phyloP scores from a whole-genome alignment of 2,329 filamentous ascomycete species.

The Cyphellophora europaea region DNA sequence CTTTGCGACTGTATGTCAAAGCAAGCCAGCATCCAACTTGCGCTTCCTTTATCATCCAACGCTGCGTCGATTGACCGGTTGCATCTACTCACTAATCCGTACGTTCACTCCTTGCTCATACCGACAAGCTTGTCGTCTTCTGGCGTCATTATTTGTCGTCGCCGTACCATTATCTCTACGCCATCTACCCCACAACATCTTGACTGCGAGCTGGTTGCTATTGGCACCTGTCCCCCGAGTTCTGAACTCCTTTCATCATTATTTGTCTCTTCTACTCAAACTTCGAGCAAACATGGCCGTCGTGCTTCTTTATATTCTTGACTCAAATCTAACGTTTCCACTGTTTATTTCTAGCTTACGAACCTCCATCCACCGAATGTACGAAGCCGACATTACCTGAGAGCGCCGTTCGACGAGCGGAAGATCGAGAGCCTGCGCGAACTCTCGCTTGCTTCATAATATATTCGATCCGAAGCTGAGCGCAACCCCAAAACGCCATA shows the following conservation, averaged over 20 bases:
- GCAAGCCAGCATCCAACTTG: no score
- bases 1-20: no score
- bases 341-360: constrained; percentile 14
- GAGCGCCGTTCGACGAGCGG: not conserved
- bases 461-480: constrained; percentile 1
- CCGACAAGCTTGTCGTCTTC: not conserved
- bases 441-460: not conserved
- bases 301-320: constrained; percentile 2
- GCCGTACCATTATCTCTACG: not conserved
- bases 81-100: not conserved
- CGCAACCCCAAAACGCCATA: constrained; percentile 3
- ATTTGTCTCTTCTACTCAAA: no score
- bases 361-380: constrained; percentile 3
- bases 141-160: constrained; percentile 1
- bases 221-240: not conserved
- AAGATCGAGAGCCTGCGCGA: not conserved
- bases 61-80: not conserved
- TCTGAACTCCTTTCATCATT: not conserved
- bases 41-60: not conserved
- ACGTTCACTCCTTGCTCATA: not conserved
- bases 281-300: not conserved
- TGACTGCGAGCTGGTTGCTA: not conserved
- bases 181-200: not conserved
- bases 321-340: constrained; percentile 15
- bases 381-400: constrained; percentile 9